Conservation (phyloP, 2,329 filamentous ascomycete genomes). For the Penicillium sclerotiorum region DNA sequence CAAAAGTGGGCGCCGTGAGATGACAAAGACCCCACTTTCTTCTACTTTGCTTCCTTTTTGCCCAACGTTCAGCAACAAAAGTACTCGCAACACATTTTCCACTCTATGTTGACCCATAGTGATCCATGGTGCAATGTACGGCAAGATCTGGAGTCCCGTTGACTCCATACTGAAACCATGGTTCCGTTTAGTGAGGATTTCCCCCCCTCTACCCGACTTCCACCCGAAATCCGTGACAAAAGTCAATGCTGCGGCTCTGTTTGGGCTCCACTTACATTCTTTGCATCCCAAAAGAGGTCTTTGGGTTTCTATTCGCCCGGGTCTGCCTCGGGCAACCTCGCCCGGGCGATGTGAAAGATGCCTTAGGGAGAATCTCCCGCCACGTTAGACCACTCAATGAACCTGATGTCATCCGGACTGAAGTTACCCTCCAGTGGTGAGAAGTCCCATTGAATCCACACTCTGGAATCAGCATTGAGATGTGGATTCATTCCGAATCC, state of each 20-base stretch:
- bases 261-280: neutral
- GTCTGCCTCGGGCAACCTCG: neutral
- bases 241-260: conserved; percentile 7
- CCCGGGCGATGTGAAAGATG: neutral
- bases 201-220: neutral
- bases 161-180: neutral
- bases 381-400: neutral
- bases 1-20: conserved; percentile 2
- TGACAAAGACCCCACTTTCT: conserved; percentile 7
- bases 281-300: too few relatives aligned
- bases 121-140: neutral
- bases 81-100: neutral
- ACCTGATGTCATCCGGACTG: neutral
- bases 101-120: neutral
- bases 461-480: too few relatives aligned
- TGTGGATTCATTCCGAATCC: too few relatives aligned
- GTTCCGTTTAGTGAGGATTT: neutral
- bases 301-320: neutral
- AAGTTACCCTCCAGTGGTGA: too few relatives aligned
- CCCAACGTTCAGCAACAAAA: neutral
- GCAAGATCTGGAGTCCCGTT: neutral
- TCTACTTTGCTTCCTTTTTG: neutral
- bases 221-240: neutral
- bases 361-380: neutral
- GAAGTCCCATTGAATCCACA: too few relatives aligned